These are phyloP conservation scores for Chaetomium strumarium DNA, from an alignment of 2,329 filamentous ascomycete genomes.

Conservation along the genomic window DNA sequence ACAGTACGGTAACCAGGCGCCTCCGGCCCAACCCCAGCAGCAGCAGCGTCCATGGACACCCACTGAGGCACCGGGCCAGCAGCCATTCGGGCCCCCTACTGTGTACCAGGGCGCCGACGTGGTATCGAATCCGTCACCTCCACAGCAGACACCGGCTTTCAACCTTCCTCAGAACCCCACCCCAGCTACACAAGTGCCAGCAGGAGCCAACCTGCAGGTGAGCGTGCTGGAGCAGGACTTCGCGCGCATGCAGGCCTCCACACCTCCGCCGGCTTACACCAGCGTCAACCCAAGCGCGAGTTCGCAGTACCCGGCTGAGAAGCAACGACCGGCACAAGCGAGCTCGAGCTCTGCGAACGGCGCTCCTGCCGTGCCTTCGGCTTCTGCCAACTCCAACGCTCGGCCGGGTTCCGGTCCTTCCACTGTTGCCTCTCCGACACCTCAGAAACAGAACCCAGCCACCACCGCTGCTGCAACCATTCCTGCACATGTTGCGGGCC, in stretches of 20 bases:
- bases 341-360: conserved; percentile 25
- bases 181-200: conserved; percentile 29
- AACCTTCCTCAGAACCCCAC: conserved; percentile 39
- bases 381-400: conserved; percentile 4
- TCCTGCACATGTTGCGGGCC: conserved; percentile 17
- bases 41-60: conserved; percentile 81
- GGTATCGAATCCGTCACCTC: conserved; percentile 55
- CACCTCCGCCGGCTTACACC: conserved; percentile 92
- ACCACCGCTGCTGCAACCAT: conserved; percentile 16
- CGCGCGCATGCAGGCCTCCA: conserved; percentile 72
- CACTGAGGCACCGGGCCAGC: conserved; percentile 79
- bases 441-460: conserved; percentile 20
- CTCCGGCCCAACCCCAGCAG: conserved; percentile 32
- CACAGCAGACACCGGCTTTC: conserved; percentile 36
- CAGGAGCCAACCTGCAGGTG: conserved; percentile 42
- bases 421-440: conserved; percentile 11
- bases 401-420: conserved; percentile 11
- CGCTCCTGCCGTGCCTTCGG: neutral
- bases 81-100: conserved; percentile 82
- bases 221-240: conserved; percentile 83
- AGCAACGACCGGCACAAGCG: conserved; percentile 48
- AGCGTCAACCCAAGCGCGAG: conserved; percentile 55
- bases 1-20: conserved; percentile 60
- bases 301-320: conserved; percentile 75
- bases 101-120: conserved; percentile 84